Conservation (phyloP, 2,329 filamentous ascomycete genomes). For the Calonectria leucothoes region DNA sequence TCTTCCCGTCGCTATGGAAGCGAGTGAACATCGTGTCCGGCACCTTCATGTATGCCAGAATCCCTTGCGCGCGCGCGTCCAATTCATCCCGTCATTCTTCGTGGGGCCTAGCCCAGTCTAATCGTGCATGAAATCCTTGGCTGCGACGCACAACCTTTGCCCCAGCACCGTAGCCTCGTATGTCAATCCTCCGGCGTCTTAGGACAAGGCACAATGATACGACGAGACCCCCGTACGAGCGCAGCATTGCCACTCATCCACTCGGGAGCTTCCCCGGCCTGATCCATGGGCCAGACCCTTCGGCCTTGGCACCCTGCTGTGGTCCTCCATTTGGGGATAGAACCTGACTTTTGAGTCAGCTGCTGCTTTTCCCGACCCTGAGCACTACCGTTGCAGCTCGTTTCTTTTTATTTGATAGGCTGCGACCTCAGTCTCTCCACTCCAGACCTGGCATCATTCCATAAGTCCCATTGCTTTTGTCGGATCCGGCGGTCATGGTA, state of each 20-base stretch:
- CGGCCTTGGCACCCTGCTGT: not conserved
- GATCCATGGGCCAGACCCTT: not conserved
- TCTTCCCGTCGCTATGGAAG: conserved; percentile 8
- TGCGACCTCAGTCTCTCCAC: not conserved
- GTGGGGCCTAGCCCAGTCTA: not conserved
- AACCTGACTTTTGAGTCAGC: not conserved
- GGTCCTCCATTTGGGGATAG: not conserved
- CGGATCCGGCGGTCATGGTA: not conserved
- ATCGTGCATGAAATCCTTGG: conserved; percentile 5
- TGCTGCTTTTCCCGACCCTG: conserved; percentile 1
- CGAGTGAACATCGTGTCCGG: not conserved
- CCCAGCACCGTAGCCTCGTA: conserved; percentile 1
- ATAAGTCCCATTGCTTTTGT: conserved; percentile 11
- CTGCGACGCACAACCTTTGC: conserved; percentile 9
- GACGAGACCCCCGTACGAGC: not conserved
- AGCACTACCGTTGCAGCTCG: conserved; percentile 1
- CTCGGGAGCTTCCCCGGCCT: conserved; percentile 10
- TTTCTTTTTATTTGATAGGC: conserved; percentile 1
- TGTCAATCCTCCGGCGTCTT: conserved; percentile 11
- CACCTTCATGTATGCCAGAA: conserved; percentile 13
- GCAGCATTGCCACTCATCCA: not conserved
- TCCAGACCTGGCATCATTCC: not conserved
- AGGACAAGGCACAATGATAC: conserved; percentile 4
- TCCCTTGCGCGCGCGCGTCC: conserved; percentile 6
- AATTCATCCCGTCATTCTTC: conserved; percentile 2